Percentiles rank a stretch among this genome's conserved stretches.
phyloP scores from a whole-genome alignment of 1,139 yeast genomes.

The Zhuliangozyma parablackwelliae region DNA sequence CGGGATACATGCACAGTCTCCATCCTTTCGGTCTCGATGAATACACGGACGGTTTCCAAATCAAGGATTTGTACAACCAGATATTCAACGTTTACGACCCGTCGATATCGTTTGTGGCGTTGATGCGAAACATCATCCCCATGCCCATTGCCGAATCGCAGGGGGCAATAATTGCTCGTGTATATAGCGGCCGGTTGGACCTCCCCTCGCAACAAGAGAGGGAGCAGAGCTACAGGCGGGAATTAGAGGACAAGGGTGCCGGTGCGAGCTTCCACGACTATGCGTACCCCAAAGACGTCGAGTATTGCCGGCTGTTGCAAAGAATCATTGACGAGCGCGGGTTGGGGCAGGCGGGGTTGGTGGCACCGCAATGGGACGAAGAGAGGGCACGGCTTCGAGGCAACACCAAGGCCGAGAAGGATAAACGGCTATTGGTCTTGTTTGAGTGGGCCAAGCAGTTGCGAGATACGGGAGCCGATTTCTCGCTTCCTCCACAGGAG shows the following conservation, averaged over 20 bases:
- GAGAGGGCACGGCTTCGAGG: conserved; percentile 14
- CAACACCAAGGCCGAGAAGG: conserved; percentile 16
- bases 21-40: conserved; percentile 19
- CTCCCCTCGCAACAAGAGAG: conserved; percentile 34
- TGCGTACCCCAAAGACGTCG: conserved; percentile 25
- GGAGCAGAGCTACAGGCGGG: conserved; percentile 17
- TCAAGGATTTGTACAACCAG: conserved; percentile 37
- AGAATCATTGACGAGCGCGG: conserved; percentile 15
- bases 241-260: conserved; percentile 19
- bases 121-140: conserved; percentile 41
- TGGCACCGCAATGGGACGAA: conserved; percentile 24
- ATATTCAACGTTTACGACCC: conserved; percentile 44
- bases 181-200: conserved; percentile 32
- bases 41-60: conserved; percentile 27
- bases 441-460: conserved; percentile 17
- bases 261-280: conserved; percentile 25
- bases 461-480: conserved; percentile 15
- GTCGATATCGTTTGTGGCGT: conserved; percentile 33
- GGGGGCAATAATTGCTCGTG: conserved; percentile 40
- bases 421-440: conserved; percentile 15
- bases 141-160: conserved; percentile 48
- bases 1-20: conserved; percentile 44
- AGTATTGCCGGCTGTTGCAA: conserved; percentile 24
- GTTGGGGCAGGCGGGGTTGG: conserved; percentile 17
- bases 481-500: conserved; percentile 5